Evolutionary conservation across 2,329 filamentous ascomycete species (phyloP), one percentile per base, ranked within the genome.

Genomic region (Cucurbitaria berberidis): DNA sequence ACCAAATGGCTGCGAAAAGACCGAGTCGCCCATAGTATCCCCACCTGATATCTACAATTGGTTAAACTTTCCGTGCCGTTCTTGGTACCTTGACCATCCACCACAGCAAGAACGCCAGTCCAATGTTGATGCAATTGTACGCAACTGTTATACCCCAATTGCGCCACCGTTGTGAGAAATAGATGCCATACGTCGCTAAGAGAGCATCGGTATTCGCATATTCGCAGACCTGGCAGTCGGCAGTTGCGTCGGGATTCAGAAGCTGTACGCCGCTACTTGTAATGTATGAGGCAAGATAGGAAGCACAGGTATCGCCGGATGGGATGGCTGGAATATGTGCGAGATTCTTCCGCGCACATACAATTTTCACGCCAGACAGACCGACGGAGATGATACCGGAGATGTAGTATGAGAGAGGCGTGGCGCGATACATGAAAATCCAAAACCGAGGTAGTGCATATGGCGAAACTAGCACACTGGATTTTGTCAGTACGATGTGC

Each of bases 381-480:
- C 84, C 89, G 0, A 84, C 84, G 0, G 69, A 60, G 0, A 76
- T 64, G 36, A 79, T 73, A 1, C 73, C 73, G 5, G 47, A 66
- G 13, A 79, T 64, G 78, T 81, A 82, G 71, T 89, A 90, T 0
- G 85, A 89, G 54, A 89, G 85, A 0, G 86, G 87, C 0, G 82
- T 85, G 15, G 86, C 76, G n/a, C 84, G 81, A 72, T 90, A 89
- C 88, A 91, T 90, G 76, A 89, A 91, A 57, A 85, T 86, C 89
- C 89, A 91, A 77, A 91, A 91, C 1, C 83, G 80, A 0, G 88
- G 88, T 1, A 91, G 78, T 0, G 78, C 78, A 2, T 68, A 53
- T 0, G 86, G 82, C 0, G 80, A 73, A 51, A 86, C 84, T 43
- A 90, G 76, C 6, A 90, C 86, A 68, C 86, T 78, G 55, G 86